These are phyloP conservation scores for Mycena kentingensis DNA, from an alignment of 768 basidiomycete species.

Conservation along the genomic window DNA sequence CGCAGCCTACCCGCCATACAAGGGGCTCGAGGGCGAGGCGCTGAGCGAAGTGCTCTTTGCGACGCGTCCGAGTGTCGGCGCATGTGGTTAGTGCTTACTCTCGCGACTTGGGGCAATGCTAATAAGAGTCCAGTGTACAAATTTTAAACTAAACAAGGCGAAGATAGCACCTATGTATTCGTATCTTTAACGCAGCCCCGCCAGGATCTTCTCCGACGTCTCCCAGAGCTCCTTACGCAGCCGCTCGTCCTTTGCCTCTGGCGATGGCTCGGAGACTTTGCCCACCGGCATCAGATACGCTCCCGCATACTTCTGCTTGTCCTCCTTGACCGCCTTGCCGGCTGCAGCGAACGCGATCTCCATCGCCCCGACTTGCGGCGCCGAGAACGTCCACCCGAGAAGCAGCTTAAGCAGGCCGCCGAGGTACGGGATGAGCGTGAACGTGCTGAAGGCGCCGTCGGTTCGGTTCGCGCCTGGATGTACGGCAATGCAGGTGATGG, in stretches of 20 bases:
- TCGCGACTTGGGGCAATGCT: conserved; percentile 9
- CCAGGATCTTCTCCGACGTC: conserved; percentile 28
- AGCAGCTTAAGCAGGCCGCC: conserved; percentile 6
- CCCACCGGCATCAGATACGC: conserved; percentile 33
- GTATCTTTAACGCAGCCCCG: too few relatives aligned
- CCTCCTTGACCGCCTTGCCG: conserved; percentile 26
- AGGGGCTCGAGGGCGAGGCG: conserved; percentile 54
- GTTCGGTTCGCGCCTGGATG: conserved; percentile 36
- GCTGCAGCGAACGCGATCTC: conserved; percentile 34
- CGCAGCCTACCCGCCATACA: conserved; percentile 65
- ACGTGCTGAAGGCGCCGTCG: conserved; percentile 27
- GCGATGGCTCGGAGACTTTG: conserved; percentile 21
- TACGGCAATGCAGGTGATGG: conserved; percentile 29
- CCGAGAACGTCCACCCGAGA: conserved; percentile 1
- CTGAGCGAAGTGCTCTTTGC: conserved; percentile 76
- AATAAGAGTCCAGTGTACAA: conserved; percentile 28
- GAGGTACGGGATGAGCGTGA: neutral
- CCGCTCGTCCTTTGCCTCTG: conserved; percentile 27
- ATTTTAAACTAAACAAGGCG: conserved; percentile 9
- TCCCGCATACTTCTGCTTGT: conserved; percentile 32
- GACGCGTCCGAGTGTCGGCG: conserved; percentile 81
- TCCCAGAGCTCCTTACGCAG: conserved; percentile 35
- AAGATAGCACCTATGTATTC: neutral
- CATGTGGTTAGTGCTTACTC: conserved; percentile 61
- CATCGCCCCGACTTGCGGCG: conserved; percentile 29